Evolutionary conservation across 108 stramenopile species (phyloP), one percentile per base, ranked within the genome.

Genomic region (Hondaea fermentalgiana): DNA sequence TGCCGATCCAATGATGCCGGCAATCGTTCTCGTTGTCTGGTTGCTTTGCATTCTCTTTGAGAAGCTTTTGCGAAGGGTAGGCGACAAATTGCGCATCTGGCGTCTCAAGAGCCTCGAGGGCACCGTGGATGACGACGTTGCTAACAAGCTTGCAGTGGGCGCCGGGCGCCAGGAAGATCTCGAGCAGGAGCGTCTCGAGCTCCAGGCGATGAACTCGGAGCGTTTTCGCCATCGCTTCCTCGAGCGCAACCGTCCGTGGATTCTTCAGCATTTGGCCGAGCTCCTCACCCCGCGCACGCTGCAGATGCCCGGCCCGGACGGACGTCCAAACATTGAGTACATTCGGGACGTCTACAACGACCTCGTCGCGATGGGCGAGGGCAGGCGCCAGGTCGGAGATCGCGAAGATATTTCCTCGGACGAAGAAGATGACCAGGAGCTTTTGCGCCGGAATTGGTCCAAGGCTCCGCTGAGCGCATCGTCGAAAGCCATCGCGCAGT

Each of bases 181-280:
- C 4, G 96, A 96, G 90, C 93, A 95, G 89, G 97, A 97, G 90
- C 91, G 96, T 23, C 91, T 95, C 42, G 97, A 97, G 88, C 92
- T 96, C 4, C 89, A 90, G 59, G 96, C 95, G 6, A 87, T 97
- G 89, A 96, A 97, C 89, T 95, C 93, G 60, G 96, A 96, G 87
- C 87, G 94, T 6, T 96, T 97, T 87, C 88, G 96, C 12, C 95
- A 95, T 57, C 94, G 95, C 21, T 97, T 96, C 60, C 72, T 97
- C 17, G 96, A 96, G 72, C 94, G 96, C 60, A 97, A 97, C 91
- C 92, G 96, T 8, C 96, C 97, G 14, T 97, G 97, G 97, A 90
- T 97, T 16, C 60, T 97, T 58, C 95, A 95, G 87, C 96, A 97
- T 88, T 92, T 97, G 44, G 93, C 93, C 0, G 96, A 97, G 89